phyloP scores from a whole-genome alignment of 345 rosid species.

The Eucalyptus polyanthemos region DNA sequence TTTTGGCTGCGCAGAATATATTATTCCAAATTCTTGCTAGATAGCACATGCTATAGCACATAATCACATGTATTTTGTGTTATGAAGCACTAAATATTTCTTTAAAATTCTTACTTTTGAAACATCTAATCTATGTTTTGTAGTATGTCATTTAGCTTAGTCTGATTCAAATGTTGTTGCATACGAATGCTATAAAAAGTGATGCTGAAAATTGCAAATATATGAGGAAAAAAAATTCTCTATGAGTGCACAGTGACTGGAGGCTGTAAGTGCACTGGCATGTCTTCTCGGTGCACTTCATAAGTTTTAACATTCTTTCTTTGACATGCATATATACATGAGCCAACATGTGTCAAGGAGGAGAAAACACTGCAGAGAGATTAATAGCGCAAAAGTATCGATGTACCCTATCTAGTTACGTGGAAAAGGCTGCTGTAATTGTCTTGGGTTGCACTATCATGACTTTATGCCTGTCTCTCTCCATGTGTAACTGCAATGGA shows the following conservation, averaged over 20 bases:
- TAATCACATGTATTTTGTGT: not conserved
- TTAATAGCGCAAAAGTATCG: not conserved
- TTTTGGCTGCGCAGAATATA: not conserved
- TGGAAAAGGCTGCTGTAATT: not conserved
- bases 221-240: not conserved
- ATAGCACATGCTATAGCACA: not conserved
- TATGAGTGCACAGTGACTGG: not conserved
- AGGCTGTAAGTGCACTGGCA: not conserved
- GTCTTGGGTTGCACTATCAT: not conserved
- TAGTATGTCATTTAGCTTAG: not conserved
- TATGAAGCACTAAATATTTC: not conserved
- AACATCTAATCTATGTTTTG: not conserved
- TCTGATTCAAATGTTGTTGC: not conserved
- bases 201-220: not conserved
- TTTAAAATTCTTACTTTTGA: not conserved
- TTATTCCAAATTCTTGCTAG: not conserved
- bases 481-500: not conserved
- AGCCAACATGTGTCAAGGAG: not conserved
- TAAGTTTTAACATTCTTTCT: not conserved
- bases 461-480: not conserved
- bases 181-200: not conserved
- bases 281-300: not conserved
- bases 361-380: not conserved
- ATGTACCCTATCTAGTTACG: not conserved
- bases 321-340: not conserved